phyloP scores from a whole-genome alignment of 2,329 filamentous ascomycete genomes.

The Penicillium sp. region DNA sequence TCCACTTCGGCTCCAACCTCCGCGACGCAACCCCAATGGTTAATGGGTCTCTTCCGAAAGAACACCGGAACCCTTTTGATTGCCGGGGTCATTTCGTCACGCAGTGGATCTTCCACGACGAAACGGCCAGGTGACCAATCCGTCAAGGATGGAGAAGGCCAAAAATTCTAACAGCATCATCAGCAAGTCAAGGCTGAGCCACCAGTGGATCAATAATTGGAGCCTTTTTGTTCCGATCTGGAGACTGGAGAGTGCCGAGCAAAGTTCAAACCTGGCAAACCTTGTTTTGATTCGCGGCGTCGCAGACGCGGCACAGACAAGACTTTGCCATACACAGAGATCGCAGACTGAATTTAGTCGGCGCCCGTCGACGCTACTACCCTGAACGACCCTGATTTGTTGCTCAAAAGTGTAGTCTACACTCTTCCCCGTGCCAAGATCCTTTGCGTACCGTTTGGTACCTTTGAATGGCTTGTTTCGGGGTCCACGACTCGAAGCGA shows the following conservation, averaged over 20 bases:
- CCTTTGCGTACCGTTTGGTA: background rate
- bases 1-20: constrained; percentile 6
- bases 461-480: background rate
- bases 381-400: constrained; percentile 19
- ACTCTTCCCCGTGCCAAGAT: background rate
- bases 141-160: background rate
- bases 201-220: constrained; percentile 12
- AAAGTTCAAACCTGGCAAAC: constrained; percentile 13
- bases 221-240: constrained; percentile 14
- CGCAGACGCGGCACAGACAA: constrained; percentile 6
- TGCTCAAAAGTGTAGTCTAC: background rate
- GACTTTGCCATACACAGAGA: constrained; percentile 6
- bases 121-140: constrained; percentile 3
- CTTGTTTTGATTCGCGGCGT: constrained; percentile 15
- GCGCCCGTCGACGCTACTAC: constrained; percentile 16
- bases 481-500: constrained; percentile 1
- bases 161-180: background rate
- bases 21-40: constrained; percentile 5
- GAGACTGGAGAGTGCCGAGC: constrained; percentile 20
- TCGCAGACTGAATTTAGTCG: constrained; percentile 18
- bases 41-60: constrained; percentile 1
- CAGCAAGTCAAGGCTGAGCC: background rate
- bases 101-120: background rate
- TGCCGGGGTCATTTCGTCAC: background rate
- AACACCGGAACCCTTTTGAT: background rate